These are phyloP conservation scores for Pseudogymnoascus sp. DNA, from an alignment of 2,329 filamentous ascomycete genomes.

Conservation along the genomic window DNA sequence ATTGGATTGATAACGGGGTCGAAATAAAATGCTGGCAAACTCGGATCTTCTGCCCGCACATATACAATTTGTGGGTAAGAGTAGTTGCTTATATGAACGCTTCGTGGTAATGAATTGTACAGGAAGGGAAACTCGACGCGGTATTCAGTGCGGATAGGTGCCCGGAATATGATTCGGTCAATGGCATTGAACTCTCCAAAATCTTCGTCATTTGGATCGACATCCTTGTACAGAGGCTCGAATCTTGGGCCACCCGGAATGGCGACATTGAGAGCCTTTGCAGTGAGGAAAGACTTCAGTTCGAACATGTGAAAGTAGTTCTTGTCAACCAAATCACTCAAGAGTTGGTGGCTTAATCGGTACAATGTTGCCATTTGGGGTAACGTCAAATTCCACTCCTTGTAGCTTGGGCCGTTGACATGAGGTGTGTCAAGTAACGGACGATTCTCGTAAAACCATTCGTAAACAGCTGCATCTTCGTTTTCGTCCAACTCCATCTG, in stretches of 20 bases:
- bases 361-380: constrained; percentile 96
- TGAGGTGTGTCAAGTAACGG: constrained; percentile 86
- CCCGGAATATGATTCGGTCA: constrained; percentile 96
- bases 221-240: constrained; percentile 95
- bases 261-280: constrained; percentile 93
- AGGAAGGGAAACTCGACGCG: constrained; percentile 90
- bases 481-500: constrained; percentile 96
- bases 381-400: constrained; percentile 85
- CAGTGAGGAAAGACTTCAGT: constrained; percentile 86
- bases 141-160: constrained; percentile 90
- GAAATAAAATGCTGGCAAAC: constrained; percentile 93
- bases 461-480: constrained; percentile 83
- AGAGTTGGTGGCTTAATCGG: constrained; percentile 79
- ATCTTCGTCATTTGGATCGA: constrained; percentile 97
- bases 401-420: constrained; percentile 95
- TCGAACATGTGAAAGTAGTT: constrained; percentile 99
- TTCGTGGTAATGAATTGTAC: constrained; percentile 93
- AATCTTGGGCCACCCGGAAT: constrained; percentile 96
- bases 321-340: constrained; percentile 88
- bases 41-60: constrained; percentile 77
- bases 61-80: constrained; percentile 92
- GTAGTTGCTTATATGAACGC: constrained; percentile 89
- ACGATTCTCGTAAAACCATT: constrained; percentile 97
- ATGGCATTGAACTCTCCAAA: constrained; percentile 99
- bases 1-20: constrained; percentile 98